A percentile compares a stretch with the other conserved stretches of the same genome.
phyloP scores from a whole-genome alignment of 1,284 basidiomycete species.

The Ceratobasidium sp. region DNA sequence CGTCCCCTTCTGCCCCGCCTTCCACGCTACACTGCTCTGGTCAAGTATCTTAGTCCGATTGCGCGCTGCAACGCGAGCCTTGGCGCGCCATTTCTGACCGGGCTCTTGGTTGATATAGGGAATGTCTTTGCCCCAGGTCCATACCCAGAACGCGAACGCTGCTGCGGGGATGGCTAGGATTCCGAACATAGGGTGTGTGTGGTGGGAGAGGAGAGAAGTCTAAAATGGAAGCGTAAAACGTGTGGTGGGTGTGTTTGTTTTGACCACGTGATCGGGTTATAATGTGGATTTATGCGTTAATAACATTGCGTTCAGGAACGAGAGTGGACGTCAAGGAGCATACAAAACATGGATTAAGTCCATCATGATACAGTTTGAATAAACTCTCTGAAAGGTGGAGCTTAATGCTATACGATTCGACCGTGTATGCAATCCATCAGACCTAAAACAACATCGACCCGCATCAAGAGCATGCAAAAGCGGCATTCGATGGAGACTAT shows the following conservation, averaged over 20 bases:
- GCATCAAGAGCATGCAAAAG: too few species aligned
- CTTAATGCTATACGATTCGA: too few species aligned
- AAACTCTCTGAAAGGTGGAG: too few species aligned
- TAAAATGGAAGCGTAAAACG: not conserved
- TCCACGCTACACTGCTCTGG: slow-evolving; percentile 34
- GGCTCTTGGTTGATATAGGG: slow-evolving; percentile 41
- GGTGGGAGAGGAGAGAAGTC: slow-evolving; percentile 3
- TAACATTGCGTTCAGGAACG: not conserved
- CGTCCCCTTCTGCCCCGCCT: slow-evolving; percentile 31
- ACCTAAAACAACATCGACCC: too few species aligned
- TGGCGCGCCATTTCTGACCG: slow-evolving; percentile 28
- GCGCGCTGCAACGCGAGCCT: slow-evolving; percentile 25
- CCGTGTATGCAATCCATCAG: too few species aligned
- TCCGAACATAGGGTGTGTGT: slow-evolving; percentile 23
- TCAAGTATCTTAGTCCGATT: slow-evolving; percentile 32
- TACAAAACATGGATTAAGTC: too few species aligned
- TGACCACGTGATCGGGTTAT: slow-evolving; percentile 14
- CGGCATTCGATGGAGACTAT: too few species aligned
- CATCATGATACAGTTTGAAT: too few species aligned
- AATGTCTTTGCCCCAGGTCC: slow-evolving; percentile 35
- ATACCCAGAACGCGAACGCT: slow-evolving; percentile 40
- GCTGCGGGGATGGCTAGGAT: not conserved
- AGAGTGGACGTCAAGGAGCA: too few species aligned
- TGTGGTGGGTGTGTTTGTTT: slow-evolving; percentile 28
- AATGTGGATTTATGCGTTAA: not conserved